Percentiles rank a stretch among this genome's conserved stretches.
Evolutionary conservation across 495 filamentous ascomycete genomes (phyloP).

Genomic region (Pyrenula aspistea): DNA sequence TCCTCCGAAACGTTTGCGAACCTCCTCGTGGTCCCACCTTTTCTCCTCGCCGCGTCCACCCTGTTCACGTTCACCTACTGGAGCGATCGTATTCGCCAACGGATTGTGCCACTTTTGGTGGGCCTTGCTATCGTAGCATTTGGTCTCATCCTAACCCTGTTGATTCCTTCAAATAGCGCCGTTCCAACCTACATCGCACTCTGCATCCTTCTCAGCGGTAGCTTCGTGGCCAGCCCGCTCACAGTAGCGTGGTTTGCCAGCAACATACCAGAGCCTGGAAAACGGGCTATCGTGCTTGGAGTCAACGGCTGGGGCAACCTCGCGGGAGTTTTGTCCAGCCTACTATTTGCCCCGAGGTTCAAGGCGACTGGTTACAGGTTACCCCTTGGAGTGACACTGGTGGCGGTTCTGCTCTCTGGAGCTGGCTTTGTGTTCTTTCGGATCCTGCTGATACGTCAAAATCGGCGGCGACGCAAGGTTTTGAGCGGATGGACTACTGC

Average conservation of each 20-base stretch:
- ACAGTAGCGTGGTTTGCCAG: slow-evolving; percentile 44
- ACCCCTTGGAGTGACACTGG: slow-evolving; percentile 31
- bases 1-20: slow-evolving; percentile 31
- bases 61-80: slow-evolving; percentile 28
- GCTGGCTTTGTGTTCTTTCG: slow-evolving; percentile 27
- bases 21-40: slow-evolving; percentile 44
- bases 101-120: slow-evolving; percentile 36
- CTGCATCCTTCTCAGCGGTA: slow-evolving; percentile 40
- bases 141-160: not conserved
- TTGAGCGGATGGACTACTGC: slow-evolving; percentile 2
- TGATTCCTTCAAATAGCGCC: slow-evolving; percentile 1
- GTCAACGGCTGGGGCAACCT: slow-evolving; percentile 51
- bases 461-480: slow-evolving; percentile 10
- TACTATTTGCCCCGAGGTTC: slow-evolving; percentile 28
- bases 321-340: slow-evolving; percentile 35
- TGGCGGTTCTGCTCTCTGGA: slow-evolving; percentile 24
- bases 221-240: slow-evolving; percentile 40
- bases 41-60: slow-evolving; percentile 29
- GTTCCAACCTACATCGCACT: slow-evolving; percentile 30
- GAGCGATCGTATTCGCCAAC: slow-evolving; percentile 27
- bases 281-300: slow-evolving; percentile 40
- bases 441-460: slow-evolving; percentile 13
- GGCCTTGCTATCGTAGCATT: slow-evolving; percentile 26
- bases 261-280: slow-evolving; percentile 41
- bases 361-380: slow-evolving; percentile 23